A percentile compares a stretch with the other conserved stretches of the same genome.
Evolutionary conservation across 2,329 filamentous ascomycete genomes (phyloP).

Genomic region (Fusarium sp.): DNA sequence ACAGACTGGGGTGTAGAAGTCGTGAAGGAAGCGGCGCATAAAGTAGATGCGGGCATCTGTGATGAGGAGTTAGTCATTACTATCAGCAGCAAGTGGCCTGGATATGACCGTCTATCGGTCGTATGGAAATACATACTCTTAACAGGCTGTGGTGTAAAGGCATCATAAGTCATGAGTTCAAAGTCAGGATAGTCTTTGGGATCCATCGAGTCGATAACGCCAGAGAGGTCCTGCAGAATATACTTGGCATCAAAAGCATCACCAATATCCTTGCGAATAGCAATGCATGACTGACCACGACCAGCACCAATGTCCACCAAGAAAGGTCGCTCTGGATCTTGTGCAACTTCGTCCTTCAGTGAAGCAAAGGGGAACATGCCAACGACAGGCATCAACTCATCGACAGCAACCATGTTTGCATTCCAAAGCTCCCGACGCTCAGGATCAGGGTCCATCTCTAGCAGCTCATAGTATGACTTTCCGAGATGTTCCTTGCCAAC

Average conservation of each 20-base stretch:
- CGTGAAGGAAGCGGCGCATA: conserved; percentile 51
- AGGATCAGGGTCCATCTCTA: conserved; percentile 47
- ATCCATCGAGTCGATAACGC: conserved; percentile 46
- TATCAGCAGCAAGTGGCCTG: neutral
- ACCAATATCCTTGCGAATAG: conserved; percentile 45
- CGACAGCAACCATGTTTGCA: conserved; percentile 48
- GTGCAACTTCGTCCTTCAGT: conserved; percentile 47
- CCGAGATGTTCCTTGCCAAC: conserved; percentile 50
- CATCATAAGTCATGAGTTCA: conserved; percentile 45
- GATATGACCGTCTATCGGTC: accelerated
- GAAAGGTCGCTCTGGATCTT: conserved; percentile 48
- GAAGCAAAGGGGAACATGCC: conserved; percentile 54
- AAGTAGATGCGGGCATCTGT: conserved; percentile 52
- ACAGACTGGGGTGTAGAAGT: conserved; percentile 50
- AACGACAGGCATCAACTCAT: conserved; percentile 50
- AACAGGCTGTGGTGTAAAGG: conserved; percentile 38
- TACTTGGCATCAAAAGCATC: conserved; percentile 44
- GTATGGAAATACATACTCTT: conserved; percentile 27
- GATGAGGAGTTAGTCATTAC: neutral
- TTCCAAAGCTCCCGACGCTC: conserved; percentile 52
- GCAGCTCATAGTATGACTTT: conserved; percentile 52
- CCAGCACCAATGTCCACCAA: conserved; percentile 51
- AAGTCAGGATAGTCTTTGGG: conserved; percentile 41
- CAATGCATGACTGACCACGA: conserved; percentile 49
- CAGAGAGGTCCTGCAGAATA: conserved; percentile 52